Conservation (phyloP, 202 grass and related monocot genomes). For the Zizania palustris region DNA sequence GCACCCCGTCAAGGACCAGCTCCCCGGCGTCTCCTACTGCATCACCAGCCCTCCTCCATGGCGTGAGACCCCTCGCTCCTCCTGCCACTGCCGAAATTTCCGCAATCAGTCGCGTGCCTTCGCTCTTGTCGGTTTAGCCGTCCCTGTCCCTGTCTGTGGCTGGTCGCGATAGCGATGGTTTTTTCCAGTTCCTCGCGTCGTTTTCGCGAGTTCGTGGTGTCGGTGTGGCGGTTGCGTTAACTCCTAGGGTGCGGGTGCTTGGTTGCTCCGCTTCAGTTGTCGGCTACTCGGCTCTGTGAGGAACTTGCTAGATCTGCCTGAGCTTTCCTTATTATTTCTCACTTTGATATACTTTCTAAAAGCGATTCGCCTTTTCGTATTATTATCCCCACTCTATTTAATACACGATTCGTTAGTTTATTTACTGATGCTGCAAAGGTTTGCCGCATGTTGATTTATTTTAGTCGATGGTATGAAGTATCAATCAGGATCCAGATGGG, state of each 20-base stretch:
- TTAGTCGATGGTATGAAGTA: neutral
- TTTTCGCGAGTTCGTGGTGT: slow-evolving; percentile 31
- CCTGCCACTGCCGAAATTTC: neutral
- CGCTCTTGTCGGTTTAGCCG: neutral
- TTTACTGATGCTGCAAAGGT: slow-evolving; percentile 19
- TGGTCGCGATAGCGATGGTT: slow-evolving; percentile 32
- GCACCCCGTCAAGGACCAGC: slow-evolving; percentile 93
- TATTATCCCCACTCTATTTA: slow-evolving; percentile 35
- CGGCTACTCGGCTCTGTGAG: neutral
- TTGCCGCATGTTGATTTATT: slow-evolving; percentile 30
- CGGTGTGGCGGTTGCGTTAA: neutral
- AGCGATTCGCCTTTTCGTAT: slow-evolving; percentile 40
- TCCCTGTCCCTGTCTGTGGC: neutral
- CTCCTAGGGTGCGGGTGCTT: neutral
- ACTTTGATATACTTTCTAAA: slow-evolving; percentile 34
- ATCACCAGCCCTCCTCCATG: slow-evolving; percentile 98
- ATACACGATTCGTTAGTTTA: slow-evolving; percentile 19
- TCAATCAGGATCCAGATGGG: neutral
- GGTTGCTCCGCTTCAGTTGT: neutral
- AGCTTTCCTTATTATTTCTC: slow-evolving; percentile 32
- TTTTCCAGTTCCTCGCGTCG: slow-evolving; percentile 42
- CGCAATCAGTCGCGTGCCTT: neutral
- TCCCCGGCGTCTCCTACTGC: slow-evolving; percentile 83
- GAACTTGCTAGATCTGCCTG: slow-evolving; percentile 54
- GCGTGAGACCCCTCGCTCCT: slow-evolving; percentile 53